phyloP scores from a whole-genome alignment of 176 grass and related monocot species.

The Stipa capillata region DNA sequence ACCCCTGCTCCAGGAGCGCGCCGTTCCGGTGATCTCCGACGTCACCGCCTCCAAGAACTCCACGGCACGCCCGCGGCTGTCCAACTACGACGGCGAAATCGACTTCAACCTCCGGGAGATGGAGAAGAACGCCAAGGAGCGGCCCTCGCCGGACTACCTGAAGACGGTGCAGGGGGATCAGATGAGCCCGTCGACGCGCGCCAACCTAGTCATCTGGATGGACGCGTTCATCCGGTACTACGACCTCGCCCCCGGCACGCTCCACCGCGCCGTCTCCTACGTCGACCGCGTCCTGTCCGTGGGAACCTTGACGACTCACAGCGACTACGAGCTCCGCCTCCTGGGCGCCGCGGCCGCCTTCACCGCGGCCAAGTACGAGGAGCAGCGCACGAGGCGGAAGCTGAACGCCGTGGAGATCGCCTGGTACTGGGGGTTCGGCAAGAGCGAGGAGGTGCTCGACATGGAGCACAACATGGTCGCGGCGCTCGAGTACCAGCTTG shows the following conservation, averaged over 20 bases:
- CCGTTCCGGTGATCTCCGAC: background rate
- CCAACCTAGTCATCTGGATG: background rate
- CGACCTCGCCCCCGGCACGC: background rate
- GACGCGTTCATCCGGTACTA: background rate
- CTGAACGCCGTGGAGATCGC: background rate
- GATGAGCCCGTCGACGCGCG: background rate
- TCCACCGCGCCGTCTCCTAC: conserved; percentile 20
- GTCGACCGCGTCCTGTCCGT: conserved; percentile 12
- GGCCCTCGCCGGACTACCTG: background rate
- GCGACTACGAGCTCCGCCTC: background rate
- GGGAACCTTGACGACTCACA: background rate
- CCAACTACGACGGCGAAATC: background rate
- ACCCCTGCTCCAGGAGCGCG: background rate
- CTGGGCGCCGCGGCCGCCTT: conserved; percentile 1
- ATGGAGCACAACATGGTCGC: conserved; percentile 1
- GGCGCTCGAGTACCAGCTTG: conserved; percentile 13
- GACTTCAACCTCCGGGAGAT: background rate
- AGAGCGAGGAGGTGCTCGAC: background rate
- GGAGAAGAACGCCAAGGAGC: background rate
- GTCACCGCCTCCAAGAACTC: background rate
- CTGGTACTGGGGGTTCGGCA: background rate
- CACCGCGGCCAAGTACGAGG: conserved; percentile 24
- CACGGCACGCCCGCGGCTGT: background rate
- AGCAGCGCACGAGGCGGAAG: background rate
- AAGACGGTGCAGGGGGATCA: background rate